phyloP scores from a whole-genome alignment of 306 rosid genomes.

The Fagus sylvatica region DNA sequence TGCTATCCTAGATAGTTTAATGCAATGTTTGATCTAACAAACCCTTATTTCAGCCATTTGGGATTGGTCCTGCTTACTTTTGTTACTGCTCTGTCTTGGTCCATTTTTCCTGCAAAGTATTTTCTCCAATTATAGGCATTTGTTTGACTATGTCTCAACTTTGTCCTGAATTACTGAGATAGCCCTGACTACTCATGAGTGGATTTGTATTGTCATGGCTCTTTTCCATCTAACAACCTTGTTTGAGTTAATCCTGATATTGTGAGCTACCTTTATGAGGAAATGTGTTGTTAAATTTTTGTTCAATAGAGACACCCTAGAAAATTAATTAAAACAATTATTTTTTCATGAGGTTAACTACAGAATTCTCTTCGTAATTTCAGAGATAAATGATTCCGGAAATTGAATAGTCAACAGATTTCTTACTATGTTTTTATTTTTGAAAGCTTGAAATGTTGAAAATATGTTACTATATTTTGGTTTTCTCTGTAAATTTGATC shows the following conservation, averaged over 20 bases:
- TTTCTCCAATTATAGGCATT: not conserved
- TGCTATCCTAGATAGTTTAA: not conserved
- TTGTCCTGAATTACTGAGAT: not conserved
- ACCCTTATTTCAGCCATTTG: not conserved
- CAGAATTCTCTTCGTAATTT: not conserved
- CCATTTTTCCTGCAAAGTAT: not conserved
- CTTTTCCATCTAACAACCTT: not conserved
- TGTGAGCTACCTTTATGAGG: not conserved
- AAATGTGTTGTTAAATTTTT: not conserved
- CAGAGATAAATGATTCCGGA: not conserved
- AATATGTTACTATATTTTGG: not conserved
- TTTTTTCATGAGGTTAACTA: not conserved
- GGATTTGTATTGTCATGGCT: not conserved
- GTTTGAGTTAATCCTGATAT: not conserved
- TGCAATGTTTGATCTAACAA: not conserved
- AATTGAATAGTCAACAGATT: not conserved
- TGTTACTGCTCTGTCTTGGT: conserved; percentile 5
- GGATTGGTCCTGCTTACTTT: not conserved
- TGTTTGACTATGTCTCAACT: not conserved
- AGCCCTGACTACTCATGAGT: not conserved
- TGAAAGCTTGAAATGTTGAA: not conserved
- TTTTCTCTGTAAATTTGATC: not conserved
- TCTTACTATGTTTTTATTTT: not conserved
- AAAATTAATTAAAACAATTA: not conserved
- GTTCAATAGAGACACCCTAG: not conserved